Percentiles rank a stretch among this genome's conserved stretches.
Conservation (phyloP, 805 yeast genomes). For the Ogataea glucozyma region DNA sequence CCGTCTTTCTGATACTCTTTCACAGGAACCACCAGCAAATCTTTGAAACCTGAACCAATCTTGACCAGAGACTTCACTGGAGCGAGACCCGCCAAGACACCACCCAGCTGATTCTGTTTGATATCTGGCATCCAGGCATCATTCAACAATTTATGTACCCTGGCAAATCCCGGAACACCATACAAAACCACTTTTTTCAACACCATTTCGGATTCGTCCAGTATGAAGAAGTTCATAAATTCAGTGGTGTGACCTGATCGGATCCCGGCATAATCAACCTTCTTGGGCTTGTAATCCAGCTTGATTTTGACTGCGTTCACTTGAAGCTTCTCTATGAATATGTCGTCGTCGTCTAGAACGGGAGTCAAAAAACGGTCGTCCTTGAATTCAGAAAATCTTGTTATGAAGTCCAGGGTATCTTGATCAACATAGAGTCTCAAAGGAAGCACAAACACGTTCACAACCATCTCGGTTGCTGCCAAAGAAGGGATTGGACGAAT, state of each 20-base stretch:
- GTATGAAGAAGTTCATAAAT: constrained; percentile 81
- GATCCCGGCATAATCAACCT: constrained; percentile 79
- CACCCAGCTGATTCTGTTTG: constrained; percentile 73
- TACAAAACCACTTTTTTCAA: constrained; percentile 62
- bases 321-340: constrained; percentile 68
- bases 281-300: constrained; percentile 90
- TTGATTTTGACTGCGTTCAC: constrained; percentile 61
- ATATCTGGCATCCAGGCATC: constrained; percentile 90
- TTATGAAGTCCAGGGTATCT: constrained; percentile 83
- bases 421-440: constrained; percentile 86
- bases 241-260: constrained; percentile 86
- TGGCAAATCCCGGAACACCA: constrained; percentile 76
- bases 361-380: constrained; percentile 66
- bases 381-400: constrained; percentile 78
- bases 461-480: constrained; percentile 66
- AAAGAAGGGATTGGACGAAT: constrained; percentile 64
- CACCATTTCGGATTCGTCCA: constrained; percentile 80
- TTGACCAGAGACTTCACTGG: constrained; percentile 77
- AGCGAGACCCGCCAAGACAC: constrained; percentile 80
- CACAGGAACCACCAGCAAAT: constrained; percentile 70
- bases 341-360: constrained; percentile 46
- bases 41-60: constrained; percentile 76
- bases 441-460: constrained; percentile 63
- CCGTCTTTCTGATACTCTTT: constrained; percentile 76
- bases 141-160: constrained; percentile 55